Evolutionary conservation across 768 basidiomycete genomes (phyloP).

Genomic region (Hericium coralloides): DNA sequence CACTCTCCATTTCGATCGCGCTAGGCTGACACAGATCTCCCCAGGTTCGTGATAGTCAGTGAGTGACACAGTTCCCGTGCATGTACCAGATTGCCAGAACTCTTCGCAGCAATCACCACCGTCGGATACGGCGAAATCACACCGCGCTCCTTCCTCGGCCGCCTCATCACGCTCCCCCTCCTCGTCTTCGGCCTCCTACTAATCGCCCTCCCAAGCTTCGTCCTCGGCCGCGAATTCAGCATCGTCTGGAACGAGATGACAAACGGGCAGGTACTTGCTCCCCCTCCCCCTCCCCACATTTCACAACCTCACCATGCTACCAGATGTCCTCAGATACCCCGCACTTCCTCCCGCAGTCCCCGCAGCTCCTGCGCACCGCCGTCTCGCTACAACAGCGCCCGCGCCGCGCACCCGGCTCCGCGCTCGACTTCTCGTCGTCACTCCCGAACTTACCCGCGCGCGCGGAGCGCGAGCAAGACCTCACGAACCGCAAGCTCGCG

Average conservation of each 20-base stretch:
- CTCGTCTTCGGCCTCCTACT: conserved; percentile 82
- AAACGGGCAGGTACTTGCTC: conserved; percentile 7
- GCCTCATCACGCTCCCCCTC: conserved; percentile 77
- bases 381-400: too few relatives aligned
- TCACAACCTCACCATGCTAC: neutral
- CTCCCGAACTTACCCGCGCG: neutral
- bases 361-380: too few relatives aligned
- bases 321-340: neutral
- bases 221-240: conserved; percentile 87
- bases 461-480: conserved; percentile 24
- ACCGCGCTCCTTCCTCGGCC: conserved; percentile 80
- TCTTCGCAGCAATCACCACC: conserved; percentile 65
- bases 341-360: neutral
- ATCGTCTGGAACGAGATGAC: conserved; percentile 84
- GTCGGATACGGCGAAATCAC: conserved; percentile 92
- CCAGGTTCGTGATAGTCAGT: conserved; percentile 73
- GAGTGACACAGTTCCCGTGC: conserved; percentile 24
- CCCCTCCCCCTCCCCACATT: neutral
- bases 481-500: conserved; percentile 51
- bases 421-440: neutral
- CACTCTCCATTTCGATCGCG: neutral
- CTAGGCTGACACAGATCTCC: neutral
- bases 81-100: neutral
- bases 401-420: neutral
- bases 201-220: conserved; percentile 87